Evolutionary conservation across 768 basidiomycete genomes (phyloP).

Genomic region (Sarcodon sp.): DNA sequence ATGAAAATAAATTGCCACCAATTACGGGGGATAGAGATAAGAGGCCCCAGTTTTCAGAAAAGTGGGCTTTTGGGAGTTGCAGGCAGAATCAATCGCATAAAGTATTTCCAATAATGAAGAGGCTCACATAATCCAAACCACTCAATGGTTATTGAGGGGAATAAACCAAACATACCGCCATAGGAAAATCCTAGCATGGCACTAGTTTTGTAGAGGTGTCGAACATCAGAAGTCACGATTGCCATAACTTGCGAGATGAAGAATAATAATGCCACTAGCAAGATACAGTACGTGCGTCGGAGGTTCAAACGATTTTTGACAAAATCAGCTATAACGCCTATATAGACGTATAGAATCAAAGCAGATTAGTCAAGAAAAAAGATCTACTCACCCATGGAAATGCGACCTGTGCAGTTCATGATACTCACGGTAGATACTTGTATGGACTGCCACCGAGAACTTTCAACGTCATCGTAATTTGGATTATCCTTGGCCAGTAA

Average conservation of each 20-base stretch:
- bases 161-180: slow-evolving; percentile 60
- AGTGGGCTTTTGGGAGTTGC: slow-evolving; percentile 32
- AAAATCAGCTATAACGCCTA: slow-evolving; percentile 62
- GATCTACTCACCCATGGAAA: slow-evolving; percentile 46
- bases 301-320: slow-evolving; percentile 38
- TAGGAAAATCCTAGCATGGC: slow-evolving; percentile 51
- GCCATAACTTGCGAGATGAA: slow-evolving; percentile 60
- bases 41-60: slow-evolving; percentile 83
- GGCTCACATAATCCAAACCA: slow-evolving; percentile 81
- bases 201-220: slow-evolving; percentile 53
- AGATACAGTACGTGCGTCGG: slow-evolving; percentile 61
- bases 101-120: background rate
- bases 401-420: slow-evolving; percentile 70
- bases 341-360: background rate
- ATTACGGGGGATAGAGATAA: slow-evolving; percentile 61
- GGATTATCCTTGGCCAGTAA: slow-evolving; percentile 48
- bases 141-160: slow-evolving; percentile 70
- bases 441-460: slow-evolving; percentile 64
- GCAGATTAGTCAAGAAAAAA: background rate
- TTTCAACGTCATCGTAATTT: slow-evolving; percentile 52
- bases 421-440: slow-evolving; percentile 80
- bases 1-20: slow-evolving; percentile 75
- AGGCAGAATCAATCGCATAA: background rate
- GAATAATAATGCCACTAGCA: slow-evolving; percentile 53
- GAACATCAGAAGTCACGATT: slow-evolving; percentile 39